Conservation (phyloP, 192 early-diverging fungal species). For the Coemansia sp. region DNA sequence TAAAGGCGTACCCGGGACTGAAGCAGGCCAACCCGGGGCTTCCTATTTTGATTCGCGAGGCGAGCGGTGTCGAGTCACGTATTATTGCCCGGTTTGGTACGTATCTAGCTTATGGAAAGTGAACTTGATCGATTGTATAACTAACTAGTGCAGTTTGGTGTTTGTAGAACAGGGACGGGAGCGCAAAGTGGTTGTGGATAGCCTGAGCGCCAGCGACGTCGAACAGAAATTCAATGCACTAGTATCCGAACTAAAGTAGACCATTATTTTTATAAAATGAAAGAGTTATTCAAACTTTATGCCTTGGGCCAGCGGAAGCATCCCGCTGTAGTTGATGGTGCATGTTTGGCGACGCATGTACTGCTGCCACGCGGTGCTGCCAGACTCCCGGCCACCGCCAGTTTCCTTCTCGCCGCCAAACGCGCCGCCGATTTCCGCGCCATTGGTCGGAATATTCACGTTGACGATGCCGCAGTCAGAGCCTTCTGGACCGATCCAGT, state of each 20-base stretch:
- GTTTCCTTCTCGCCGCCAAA: slow-evolving; percentile 99
- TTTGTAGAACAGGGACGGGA: slow-evolving; percentile 77
- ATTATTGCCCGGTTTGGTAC: slow-evolving; percentile 91
- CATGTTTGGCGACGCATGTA: slow-evolving; percentile 79
- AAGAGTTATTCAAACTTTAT: slow-evolving; percentile 85
- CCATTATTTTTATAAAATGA: neutral
- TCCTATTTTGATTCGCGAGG: slow-evolving; percentile 90
- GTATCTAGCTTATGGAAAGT: neutral
- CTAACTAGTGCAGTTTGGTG: neutral
- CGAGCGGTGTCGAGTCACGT: slow-evolving; percentile 76
- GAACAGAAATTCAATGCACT: slow-evolving; percentile 70
- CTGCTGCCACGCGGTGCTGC: slow-evolving; percentile 93
- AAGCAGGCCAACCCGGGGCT: slow-evolving; percentile 85
- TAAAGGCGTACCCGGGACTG: slow-evolving; percentile 74
- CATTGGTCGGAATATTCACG: slow-evolving; percentile 95
- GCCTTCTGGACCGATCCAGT: slow-evolving; percentile 88
- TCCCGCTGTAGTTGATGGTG: slow-evolving; percentile 85
- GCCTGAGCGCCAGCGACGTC: slow-evolving; percentile 69
- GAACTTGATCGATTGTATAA: neutral
- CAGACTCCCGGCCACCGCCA: slow-evolving; percentile 89
- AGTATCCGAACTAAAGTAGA: slow-evolving; percentile 54
- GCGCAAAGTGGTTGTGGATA: slow-evolving; percentile 73
- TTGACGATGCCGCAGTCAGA: slow-evolving; percentile 93
- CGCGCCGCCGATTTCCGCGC: slow-evolving; percentile 95
- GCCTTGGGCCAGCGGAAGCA: slow-evolving; percentile 89